Base-by-base conservation (phyloP, 2,329 filamentous ascomycete genomes). In the Coniochaeta hoffmannii region DNA sequence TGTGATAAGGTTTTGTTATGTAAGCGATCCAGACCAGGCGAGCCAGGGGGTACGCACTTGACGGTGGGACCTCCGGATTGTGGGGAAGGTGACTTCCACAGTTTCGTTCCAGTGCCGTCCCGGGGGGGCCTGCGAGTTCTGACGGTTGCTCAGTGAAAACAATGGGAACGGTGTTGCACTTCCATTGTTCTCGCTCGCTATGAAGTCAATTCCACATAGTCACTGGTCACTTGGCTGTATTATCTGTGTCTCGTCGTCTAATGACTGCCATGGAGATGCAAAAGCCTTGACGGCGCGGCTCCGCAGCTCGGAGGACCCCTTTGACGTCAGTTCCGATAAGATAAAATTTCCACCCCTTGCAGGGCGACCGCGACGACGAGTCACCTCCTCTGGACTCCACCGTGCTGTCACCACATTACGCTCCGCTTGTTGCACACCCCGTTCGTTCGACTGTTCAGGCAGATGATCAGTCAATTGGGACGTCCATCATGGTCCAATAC, bases 401-500 rank as follows among this genome's bases (percentile, higher is more conserved):
- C 41, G 12, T 46, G 19, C 19, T n/a, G n/a, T 28, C 24, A 28
- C 11, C 41, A 46, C 12, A 15, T 46, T n/a, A n/a, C n/a, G n/a
- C 41, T 46, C 41, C 22, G 41, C 36, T 54, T 30, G 34, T n/a
- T 38, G 3, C 10, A 19, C 17, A 28, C 7, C n/a, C 19, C 22
- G 11, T 26, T 28, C n/a, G 41, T 12, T 46, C 41, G 22, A 26
- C 41, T 46, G 14, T 46, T 26, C 15, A 7, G 3, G 22, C 19
- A 15, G 24, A n/a, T 14, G 22, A 46, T 15, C 49, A 34, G 4
- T 51, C 49, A 32, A 51, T 51, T 51, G 30, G 17, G 32, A 15
- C 26, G 12, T n/a, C 49, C 28, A 34, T 17, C 55, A 71, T 71
- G 69, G 68, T 61, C 50, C 62, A 64, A 28, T 65, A 63, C 56